Base-by-base conservation (phyloP, 306 rosid genomes). In the Ormosia emarginata region DNA sequence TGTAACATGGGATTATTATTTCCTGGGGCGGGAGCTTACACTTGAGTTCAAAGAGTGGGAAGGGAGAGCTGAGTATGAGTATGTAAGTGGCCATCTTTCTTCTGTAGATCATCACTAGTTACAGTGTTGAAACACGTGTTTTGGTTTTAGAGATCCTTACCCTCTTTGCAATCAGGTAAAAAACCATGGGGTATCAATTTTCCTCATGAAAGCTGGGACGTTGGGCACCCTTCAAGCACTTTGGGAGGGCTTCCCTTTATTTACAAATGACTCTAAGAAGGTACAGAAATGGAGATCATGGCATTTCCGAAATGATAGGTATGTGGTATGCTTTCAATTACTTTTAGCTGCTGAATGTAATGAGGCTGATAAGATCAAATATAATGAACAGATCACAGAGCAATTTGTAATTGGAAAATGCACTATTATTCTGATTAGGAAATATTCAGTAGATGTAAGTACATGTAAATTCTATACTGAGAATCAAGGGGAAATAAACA, bases 1-100 rank as follows among this genome's bases (percentile, higher is more conserved):
- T 1, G 97, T 92, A 55, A 87, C 98, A 2, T 96, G 99, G 99
- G 99, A 93, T 86, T 93, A 96, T 83, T 96, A 96, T 87, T 87
- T 92, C 76, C 85, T 89, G 62, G 75, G 94, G 11, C 94, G 98
- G 81, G 99, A 96, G 84, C 99, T 93, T 86, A 96, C 98, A 2
- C 86, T 93, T n/a, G 93, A 93, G 77, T 76, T 96, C 77, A 82
- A 86, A 24, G 92, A 85, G 57, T 96, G 99, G 99, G 87, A 84
- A 56, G 97, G 98, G 83, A 91, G 80, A 83, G 92, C 91, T 0
- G 99, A 96, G 85, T 92, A 76, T 41, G 99, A 93, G 80, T 92
- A 93, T 85, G 99, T 96, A 89, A 91, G 99, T 88, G 24, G 24
- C 24, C 24, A 67, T 67, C 41, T 58, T 81, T 75, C 24, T 74